Percentiles rank a stretch among this genome's conserved stretches.
phyloP scores from a whole-genome alignment of 495 filamentous ascomycete genomes.

The Hypoxylon crocopeplum region DNA sequence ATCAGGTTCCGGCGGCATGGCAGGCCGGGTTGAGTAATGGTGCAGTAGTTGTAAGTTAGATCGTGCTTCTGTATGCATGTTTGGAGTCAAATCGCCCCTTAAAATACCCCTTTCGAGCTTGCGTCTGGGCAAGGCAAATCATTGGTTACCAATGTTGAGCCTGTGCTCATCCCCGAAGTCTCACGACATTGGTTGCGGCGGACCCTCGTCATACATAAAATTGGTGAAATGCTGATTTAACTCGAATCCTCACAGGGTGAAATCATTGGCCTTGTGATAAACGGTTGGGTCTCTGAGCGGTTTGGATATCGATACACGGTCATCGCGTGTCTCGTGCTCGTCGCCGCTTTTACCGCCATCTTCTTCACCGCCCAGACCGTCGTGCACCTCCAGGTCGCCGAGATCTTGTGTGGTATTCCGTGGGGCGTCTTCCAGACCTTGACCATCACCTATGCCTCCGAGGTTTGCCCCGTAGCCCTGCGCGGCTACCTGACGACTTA shows the following conservation, averaged over 20 bases:
- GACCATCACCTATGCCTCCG: slow-evolving; percentile 81
- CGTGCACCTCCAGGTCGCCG: slow-evolving; percentile 70
- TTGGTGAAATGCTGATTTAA: slow-evolving; percentile 7
- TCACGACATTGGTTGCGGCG: too few relatives aligned
- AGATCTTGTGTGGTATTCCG: slow-evolving; percentile 77
- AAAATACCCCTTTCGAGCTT: slow-evolving; percentile 1
- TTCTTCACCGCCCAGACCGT: slow-evolving; percentile 80
- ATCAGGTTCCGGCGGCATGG: slow-evolving; percentile 76
- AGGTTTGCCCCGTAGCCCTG: slow-evolving; percentile 76
- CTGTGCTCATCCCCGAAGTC: too few relatives aligned
- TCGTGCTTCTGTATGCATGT: neutral
- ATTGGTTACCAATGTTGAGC: too few relatives aligned
- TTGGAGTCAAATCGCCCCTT: neutral
- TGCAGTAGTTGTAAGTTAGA: slow-evolving; percentile 50
- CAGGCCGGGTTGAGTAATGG: slow-evolving; percentile 76
- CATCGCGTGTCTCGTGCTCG: slow-evolving; percentile 67
- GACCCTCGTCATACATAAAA: too few relatives aligned
- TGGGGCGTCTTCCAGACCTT: slow-evolving; percentile 86
- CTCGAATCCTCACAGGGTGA: slow-evolving; percentile 55
- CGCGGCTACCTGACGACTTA: slow-evolving; percentile 79
- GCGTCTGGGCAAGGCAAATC: too few relatives aligned
- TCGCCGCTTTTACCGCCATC: slow-evolving; percentile 74
- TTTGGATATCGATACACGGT: slow-evolving; percentile 78
- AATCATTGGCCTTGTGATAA: slow-evolving; percentile 78
- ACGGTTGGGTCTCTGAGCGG: slow-evolving; percentile 76